A percentile compares a stretch with the other conserved stretches of the same genome.
Conservation (phyloP, 129 eudicot genomes). For the Pseudognaphalium luteoalbum region DNA sequence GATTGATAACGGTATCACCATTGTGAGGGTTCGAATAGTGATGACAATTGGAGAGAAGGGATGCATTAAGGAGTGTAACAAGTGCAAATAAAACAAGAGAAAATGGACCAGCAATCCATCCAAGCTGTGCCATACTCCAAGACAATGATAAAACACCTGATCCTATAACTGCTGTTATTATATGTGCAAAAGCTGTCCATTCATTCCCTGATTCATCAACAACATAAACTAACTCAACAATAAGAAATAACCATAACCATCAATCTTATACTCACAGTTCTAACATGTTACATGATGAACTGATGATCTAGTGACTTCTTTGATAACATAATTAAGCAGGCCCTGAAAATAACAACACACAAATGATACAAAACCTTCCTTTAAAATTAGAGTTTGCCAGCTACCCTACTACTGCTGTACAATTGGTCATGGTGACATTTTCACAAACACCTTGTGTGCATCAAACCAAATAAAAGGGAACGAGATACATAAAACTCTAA, state of each 20-base stretch:
- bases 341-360: too few species aligned
- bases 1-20: conserved; percentile 47
- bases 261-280: neutral
- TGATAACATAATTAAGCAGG: too few species aligned
- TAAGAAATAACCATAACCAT: neutral
- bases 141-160: conserved; percentile 80
- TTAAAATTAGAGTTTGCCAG: neutral
- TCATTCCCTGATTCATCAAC: conserved; percentile 41
- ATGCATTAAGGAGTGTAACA: conserved; percentile 48
- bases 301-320: neutral
- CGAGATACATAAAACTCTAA: neutral
- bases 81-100: conserved; percentile 55
- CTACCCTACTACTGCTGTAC: neutral
- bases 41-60: conserved; percentile 60
- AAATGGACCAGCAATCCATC: conserved; percentile 85
- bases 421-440: neutral
- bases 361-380: neutral
- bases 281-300: neutral
- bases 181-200: conserved; percentile 85
- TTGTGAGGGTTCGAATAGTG: conserved; percentile 47
- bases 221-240: neutral
- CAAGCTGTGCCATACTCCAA: conserved; percentile 82
- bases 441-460: neutral
- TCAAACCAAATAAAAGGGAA: neutral
- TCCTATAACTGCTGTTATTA: conserved; percentile 79